phyloP scores from a whole-genome alignment of 345 rosid genomes.

The Eucalyptus regnans region DNA sequence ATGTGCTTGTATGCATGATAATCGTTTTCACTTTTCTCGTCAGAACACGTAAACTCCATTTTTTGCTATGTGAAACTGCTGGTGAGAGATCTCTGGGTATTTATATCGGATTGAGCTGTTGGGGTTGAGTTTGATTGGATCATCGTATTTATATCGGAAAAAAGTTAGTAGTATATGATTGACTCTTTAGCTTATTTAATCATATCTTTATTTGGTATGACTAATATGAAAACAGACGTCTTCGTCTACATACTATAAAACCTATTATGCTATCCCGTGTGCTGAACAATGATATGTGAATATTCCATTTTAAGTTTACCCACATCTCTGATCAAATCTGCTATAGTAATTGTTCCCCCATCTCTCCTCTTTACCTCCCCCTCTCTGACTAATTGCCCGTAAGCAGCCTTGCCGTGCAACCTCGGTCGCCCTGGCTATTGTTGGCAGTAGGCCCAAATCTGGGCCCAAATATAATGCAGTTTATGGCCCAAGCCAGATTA shows the following conservation, averaged over 20 bases:
- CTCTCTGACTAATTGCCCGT: background rate
- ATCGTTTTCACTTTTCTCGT: background rate
- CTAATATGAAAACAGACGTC: background rate
- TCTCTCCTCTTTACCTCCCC: background rate
- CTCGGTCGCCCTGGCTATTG: background rate
- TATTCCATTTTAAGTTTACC: background rate
- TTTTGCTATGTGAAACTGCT: background rate
- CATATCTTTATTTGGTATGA: background rate
- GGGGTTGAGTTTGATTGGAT: background rate
- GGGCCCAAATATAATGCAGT: background rate
- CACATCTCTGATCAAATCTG: background rate
- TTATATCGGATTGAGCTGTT: background rate
- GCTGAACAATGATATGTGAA: background rate
- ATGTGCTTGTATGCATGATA: background rate
- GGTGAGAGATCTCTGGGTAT: background rate
- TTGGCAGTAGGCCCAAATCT: background rate
- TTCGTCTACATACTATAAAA: background rate
- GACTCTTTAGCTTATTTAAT: background rate
- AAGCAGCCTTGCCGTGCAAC: background rate
- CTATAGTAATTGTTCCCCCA: background rate
- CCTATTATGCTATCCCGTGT: background rate
- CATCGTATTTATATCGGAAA: background rate
- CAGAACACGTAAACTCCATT: background rate
- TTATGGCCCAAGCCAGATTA: background rate
- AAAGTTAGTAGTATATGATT: background rate